Percentiles rank a stretch among this genome's conserved stretches.
Conservation (phyloP, 2,329 filamentous ascomycete species). For the Epichloe festucae region DNA sequence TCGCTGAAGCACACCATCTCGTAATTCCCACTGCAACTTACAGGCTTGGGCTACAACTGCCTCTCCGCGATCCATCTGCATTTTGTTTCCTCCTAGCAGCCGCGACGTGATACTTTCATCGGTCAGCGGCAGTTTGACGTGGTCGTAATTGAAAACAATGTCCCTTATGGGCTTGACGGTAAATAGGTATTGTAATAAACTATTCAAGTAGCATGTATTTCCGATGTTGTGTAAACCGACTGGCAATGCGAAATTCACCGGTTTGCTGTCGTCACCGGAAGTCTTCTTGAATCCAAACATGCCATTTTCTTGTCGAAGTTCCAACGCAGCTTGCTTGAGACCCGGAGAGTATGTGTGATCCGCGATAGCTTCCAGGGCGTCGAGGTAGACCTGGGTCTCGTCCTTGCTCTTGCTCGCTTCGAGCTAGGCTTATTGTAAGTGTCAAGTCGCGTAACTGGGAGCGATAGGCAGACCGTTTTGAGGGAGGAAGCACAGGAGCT, state of each 20-base stretch:
- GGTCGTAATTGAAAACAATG: conserved; percentile 64
- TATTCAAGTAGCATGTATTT: conserved; percentile 97
- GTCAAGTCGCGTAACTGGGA: neutral
- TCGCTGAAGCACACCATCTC: conserved; percentile 20
- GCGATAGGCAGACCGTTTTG: neutral
- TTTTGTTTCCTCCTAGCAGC: conserved; percentile 56
- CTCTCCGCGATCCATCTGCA: conserved; percentile 38
- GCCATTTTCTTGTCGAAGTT: conserved; percentile 11
- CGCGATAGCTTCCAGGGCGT: conserved; percentile 23
- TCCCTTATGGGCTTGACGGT: conserved; percentile 72
- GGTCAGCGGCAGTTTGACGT: conserved; percentile 54
- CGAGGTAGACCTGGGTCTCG: conserved; percentile 18
- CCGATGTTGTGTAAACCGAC: conserved; percentile 87
- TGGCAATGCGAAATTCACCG: conserved; percentile 44
- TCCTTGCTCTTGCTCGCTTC: conserved; percentile 15
- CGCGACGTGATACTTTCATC: conserved; percentile 52
- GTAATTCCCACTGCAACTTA: conserved; percentile 30
- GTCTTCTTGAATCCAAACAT: conserved; percentile 6
- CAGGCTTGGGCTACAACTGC: conserved; percentile 59
- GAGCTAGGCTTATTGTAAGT: conserved; percentile 11
- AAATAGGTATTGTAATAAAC: conserved; percentile 88
- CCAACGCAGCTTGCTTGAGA: conserved; percentile 15
- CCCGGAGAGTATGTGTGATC: conserved; percentile 14
- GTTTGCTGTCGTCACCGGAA: conserved; percentile 1
- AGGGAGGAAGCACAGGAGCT: neutral